These are phyloP conservation scores for Scedosporium minutisporum DNA, from an alignment of 2,329 filamentous ascomycete genomes.

Conservation along the genomic window DNA sequence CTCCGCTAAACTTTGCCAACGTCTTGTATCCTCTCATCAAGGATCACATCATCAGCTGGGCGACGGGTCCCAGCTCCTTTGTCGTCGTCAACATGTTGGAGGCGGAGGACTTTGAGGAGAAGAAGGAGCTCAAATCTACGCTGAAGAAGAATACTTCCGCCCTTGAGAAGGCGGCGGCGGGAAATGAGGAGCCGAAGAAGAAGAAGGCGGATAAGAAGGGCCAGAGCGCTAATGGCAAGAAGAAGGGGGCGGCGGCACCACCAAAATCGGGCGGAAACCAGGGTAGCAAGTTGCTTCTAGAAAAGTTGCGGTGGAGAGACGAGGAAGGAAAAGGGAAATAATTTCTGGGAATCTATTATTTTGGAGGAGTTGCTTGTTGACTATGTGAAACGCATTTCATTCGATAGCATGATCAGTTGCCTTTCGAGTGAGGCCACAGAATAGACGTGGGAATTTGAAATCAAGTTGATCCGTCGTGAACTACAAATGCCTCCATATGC, in stretches of 20 bases:
- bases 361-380: background rate
- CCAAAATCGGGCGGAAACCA: conserved; percentile 43
- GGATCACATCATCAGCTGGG: conserved; percentile 69
- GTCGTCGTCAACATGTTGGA: conserved; percentile 77
- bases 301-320: conserved; percentile 36
- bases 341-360: conserved; percentile 5
- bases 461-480: background rate
- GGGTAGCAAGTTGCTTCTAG: conserved; percentile 51
- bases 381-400: background rate
- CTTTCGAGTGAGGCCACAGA: background rate
- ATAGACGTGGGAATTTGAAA: background rate
- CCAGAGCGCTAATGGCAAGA: conserved; percentile 12
- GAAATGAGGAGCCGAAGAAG: conserved; percentile 45
- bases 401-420: background rate
- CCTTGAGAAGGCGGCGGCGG: conserved; percentile 57
- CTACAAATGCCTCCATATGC: too few relatives aligned
- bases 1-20: conserved; percentile 70
- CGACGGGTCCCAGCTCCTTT: conserved; percentile 76
- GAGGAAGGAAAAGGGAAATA: conserved; percentile 1
- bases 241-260: conserved; percentile 23
- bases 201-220: conserved; percentile 35
- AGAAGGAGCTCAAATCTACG: conserved; percentile 55
- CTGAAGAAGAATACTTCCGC: conserved; percentile 65
- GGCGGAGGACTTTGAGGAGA: conserved; percentile 57
- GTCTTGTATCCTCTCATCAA: conserved; percentile 76